A percentile compares a stretch with the other conserved stretches of the same genome.
phyloP scores from a whole-genome alignment of 768 basidiomycete species.

The Mycena latifolia region DNA sequence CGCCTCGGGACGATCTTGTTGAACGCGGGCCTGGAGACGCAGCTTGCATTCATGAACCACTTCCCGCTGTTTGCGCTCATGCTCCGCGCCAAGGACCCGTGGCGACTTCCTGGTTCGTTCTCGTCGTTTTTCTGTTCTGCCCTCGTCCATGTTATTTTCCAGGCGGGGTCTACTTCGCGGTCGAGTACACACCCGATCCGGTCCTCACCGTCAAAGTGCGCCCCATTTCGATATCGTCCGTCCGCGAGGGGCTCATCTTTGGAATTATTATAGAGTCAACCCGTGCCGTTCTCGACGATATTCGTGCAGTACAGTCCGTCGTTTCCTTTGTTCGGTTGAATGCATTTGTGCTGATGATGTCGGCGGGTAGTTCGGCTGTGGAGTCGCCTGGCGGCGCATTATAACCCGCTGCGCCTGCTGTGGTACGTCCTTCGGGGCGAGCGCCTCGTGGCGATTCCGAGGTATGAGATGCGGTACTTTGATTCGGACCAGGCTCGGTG shows the following conservation, averaged over 20 bases:
- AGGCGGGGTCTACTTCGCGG: slow-evolving; percentile 51
- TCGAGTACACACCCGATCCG: slow-evolving; percentile 41
- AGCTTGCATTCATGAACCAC: slow-evolving; percentile 87
- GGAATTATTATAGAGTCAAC: slow-evolving; percentile 60
- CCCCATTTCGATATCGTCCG: neutral
- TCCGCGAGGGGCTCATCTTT: no score
- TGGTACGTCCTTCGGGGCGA: slow-evolving; percentile 62
- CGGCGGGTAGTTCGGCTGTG: slow-evolving; percentile 59
- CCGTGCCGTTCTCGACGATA: slow-evolving; percentile 61
- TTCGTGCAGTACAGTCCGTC: slow-evolving; percentile 68
- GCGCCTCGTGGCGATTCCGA: slow-evolving; percentile 63
- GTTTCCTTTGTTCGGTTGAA: neutral
- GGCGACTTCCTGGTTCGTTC: slow-evolving; percentile 79
- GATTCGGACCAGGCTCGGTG: no score
- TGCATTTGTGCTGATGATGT: neutral
- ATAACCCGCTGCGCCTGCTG: slow-evolving; percentile 69
- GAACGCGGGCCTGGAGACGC: slow-evolving; percentile 73
- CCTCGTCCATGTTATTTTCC: neutral
- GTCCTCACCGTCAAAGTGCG: slow-evolving; percentile 50
- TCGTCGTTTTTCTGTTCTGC: neutral
- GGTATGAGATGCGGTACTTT: neutral
- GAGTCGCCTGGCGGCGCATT: slow-evolving; percentile 63
- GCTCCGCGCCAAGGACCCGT: slow-evolving; percentile 86
- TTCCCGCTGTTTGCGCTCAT: slow-evolving; percentile 93
- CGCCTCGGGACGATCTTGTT: slow-evolving; percentile 66